Conservation (phyloP, 371 early-diverging fungal species). For the Paraphysoderma sedebokerense region DNA sequence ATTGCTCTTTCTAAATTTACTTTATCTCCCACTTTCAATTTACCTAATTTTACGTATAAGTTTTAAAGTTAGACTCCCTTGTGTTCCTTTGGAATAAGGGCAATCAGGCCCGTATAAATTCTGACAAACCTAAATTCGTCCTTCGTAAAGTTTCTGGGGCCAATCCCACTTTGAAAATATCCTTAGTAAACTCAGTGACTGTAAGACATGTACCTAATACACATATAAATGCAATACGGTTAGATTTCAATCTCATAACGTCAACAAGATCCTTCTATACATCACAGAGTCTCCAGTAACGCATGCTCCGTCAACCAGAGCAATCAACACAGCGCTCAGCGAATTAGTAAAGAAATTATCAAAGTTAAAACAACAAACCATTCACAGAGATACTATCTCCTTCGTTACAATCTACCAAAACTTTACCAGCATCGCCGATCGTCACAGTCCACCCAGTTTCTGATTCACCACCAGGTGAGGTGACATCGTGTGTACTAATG, state of each 20-base stretch:
- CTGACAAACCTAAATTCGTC: conserved; percentile 59
- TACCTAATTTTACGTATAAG: no score
- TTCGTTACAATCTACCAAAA: conserved; percentile 68
- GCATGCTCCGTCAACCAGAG: not conserved
- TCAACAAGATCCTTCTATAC: not conserved
- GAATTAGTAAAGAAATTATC: not conserved
- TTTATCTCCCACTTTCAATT: conserved; percentile 49
- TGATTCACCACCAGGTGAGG: conserved; percentile 45
- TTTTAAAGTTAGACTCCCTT: no score
- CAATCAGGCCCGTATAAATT: no score
- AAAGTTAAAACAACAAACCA: conserved; percentile 30
- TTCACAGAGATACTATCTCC: conserved; percentile 92
- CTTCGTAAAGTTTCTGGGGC: conserved; percentile 82
- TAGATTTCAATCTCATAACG: not conserved
- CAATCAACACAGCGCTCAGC: not conserved
- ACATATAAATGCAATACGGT: not conserved
- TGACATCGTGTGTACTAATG: conserved; percentile 43
- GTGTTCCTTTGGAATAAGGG: no score
- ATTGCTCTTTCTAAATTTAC: conserved; percentile 92
- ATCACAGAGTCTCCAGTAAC: not conserved
- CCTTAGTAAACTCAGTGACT: conserved; percentile 71
- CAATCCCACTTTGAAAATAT: conserved; percentile 73
- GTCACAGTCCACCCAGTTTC: conserved; percentile 63
- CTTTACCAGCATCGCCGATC: conserved; percentile 41
- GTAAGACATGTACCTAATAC: conserved; percentile 77